Base-by-base conservation (phyloP, 2,329 filamentous ascomycete species). In the Coniochaeta prunicola region DNA sequence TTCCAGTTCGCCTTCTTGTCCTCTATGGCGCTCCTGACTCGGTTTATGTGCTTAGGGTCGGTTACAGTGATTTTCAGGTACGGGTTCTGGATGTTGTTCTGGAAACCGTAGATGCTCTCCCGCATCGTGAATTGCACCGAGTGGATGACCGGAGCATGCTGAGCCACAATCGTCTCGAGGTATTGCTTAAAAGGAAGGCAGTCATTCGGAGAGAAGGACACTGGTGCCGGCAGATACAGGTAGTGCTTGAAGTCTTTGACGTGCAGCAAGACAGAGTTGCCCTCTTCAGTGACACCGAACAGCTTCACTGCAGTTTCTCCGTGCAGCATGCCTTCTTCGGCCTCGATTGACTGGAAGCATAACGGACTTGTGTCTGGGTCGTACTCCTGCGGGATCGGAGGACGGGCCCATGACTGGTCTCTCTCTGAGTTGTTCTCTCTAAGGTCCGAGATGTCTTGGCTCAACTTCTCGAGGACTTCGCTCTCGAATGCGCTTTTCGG, bases 191-290 rank as follows among this genome's bases (percentile, higher is more conserved):
- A 99, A 0, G 83, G 77, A 17, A 86, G 80, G 71, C 91, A 92
- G 70, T 99, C 92, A 45, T 86, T 81, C 53, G 85, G 85, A 30
- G 84, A 84, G 72, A 99, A 99, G 28, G 85, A 83, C 9, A 92
- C 77, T 0, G 94, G 94, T 0, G 96, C 94, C 10, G 91, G 89
- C 53, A 97, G 86, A 68, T 96, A 99, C 59, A 99, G 85, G 70
- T 99, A 99, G 72, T 99, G 94, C 65, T 91, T 88, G 74, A 99
- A 99, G 69, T 92, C 91, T 17, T 90, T 96, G 62, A 99, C 92
- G 72, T 99, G 94, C 13, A 99, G 80, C 72, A 99, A 84, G 40
- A 96, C 91, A 3, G 94, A 99, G 73, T 99, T 89, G 58, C 94
- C 94, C 61, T 79, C 72, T 66, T 84, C 74, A 1, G 91, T 96